phyloP scores from a whole-genome alignment of 2,329 filamentous ascomycete species.

The Trichoderma gracile region DNA sequence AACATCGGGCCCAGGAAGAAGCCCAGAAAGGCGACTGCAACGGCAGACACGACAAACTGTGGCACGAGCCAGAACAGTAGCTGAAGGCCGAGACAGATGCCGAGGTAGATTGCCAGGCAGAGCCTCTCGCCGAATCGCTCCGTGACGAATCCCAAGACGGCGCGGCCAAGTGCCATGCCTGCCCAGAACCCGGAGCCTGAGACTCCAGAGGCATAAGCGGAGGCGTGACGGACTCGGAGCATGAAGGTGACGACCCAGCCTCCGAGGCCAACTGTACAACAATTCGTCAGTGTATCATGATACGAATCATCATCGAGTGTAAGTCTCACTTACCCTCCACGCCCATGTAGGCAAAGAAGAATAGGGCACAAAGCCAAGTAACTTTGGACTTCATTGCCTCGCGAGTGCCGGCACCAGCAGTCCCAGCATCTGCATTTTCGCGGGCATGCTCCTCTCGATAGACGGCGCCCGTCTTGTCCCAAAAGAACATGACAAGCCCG shows the following conservation, averaged over 20 bases:
- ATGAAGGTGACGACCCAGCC: conserved; percentile 83
- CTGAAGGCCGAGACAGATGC: conserved; percentile 59
- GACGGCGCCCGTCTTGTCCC: conserved; percentile 55
- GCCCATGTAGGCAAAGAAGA: conserved; percentile 73
- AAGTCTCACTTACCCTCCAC: conserved; percentile 55
- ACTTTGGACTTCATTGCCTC: conserved; percentile 49
- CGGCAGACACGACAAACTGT: conserved; percentile 57
- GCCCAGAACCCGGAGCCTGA: conserved; percentile 76
- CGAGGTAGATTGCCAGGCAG: conserved; percentile 61
- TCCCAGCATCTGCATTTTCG: conserved; percentile 28
- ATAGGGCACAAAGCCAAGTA: conserved; percentile 67
- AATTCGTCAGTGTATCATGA: background rate
- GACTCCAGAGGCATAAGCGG: conserved; percentile 68
- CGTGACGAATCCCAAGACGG: conserved; percentile 69
- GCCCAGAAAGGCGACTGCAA: conserved; percentile 68
- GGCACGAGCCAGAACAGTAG: conserved; percentile 61
- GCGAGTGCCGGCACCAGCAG: conserved; percentile 38
- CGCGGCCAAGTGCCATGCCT: conserved; percentile 69
- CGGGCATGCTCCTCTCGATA: conserved; percentile 49
- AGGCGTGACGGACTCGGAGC: conserved; percentile 67
- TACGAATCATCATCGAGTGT: too few relatives aligned
- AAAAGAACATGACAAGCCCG: conserved; percentile 56
- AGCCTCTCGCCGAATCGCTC: conserved; percentile 65
- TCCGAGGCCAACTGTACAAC: conserved; percentile 57
- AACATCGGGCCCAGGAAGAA: conserved; percentile 77